Percentiles rank a stretch among this genome's conserved stretches.
Conservation (phyloP, 495 filamentous ascomycete genomes). For the Lindgomyces ingoldianus region DNA sequence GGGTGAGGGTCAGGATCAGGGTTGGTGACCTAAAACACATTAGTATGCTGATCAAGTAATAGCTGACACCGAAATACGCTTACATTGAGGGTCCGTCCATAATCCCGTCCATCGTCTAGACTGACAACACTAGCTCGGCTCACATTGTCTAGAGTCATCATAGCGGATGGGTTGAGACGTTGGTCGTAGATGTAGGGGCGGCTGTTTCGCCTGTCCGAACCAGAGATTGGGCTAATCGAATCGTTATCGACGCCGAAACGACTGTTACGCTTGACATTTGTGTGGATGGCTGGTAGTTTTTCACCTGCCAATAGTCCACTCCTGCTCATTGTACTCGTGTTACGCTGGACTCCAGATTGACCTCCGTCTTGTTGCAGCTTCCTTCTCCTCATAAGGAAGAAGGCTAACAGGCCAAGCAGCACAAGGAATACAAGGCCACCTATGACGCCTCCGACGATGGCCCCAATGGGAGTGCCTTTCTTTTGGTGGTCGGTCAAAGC, state of each 20-base stretch:
- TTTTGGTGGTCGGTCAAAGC: not conserved
- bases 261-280: slow-evolving; percentile 5
- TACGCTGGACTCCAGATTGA: slow-evolving; percentile 20
- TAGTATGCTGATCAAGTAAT: not conserved
- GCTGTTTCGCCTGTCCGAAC: slow-evolving; percentile 31
- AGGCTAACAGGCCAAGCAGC: slow-evolving; percentile 17
- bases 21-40: slow-evolving; percentile 17
- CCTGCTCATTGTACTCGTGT: slow-evolving; percentile 35
- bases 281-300: slow-evolving; percentile 21
- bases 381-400: slow-evolving; percentile 19
- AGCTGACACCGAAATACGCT: not conserved
- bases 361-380: slow-evolving; percentile 18
- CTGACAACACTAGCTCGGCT: slow-evolving; percentile 28
- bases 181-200: slow-evolving; percentile 33
- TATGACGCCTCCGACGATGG: slow-evolving; percentile 34
- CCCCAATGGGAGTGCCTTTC: slow-evolving; percentile 15
- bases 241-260: slow-evolving; percentile 12
- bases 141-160: slow-evolving; percentile 33
- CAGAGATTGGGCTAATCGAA: slow-evolving; percentile 32
- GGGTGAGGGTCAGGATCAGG: slow-evolving; percentile 21
- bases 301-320: slow-evolving; percentile 24
- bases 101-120: slow-evolving; percentile 33
- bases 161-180: slow-evolving; percentile 33
- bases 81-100: slow-evolving; percentile 32
- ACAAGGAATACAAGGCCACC: slow-evolving; percentile 27